These are phyloP conservation scores for Pseudotsuga menziesii DNA, from an alignment of 75 land plant genomes.

Conservation along the genomic window DNA sequence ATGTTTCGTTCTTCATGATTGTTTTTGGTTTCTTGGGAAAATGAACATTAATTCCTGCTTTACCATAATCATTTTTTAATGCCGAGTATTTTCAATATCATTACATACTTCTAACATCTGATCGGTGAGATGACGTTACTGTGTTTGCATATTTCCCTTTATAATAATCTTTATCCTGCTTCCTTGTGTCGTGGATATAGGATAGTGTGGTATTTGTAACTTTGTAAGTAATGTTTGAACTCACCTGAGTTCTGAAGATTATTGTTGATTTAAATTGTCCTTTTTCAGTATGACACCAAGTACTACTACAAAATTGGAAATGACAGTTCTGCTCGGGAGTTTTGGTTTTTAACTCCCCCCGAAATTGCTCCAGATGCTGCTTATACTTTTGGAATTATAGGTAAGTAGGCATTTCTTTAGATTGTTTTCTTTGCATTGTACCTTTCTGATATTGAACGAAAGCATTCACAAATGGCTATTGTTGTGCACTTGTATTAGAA, in stretches of 20 bases:
- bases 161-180: neutral
- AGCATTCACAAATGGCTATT: too few relatives aligned
- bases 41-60: too few relatives aligned
- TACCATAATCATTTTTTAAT: too few relatives aligned
- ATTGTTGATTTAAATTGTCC: neutral
- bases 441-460: too few relatives aligned
- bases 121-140: too few relatives aligned
- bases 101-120: too few relatives aligned
- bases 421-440: too few relatives aligned
- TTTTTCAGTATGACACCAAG: conserved; percentile 62
- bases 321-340: conserved; percentile 46
- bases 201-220: neutral
- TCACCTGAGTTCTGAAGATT: neutral
- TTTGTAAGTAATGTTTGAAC: neutral
- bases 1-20: too few relatives aligned
- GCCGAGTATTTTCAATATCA: too few relatives aligned
- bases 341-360: conserved; percentile 80
- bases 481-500: too few relatives aligned
- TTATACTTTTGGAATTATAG: conserved; percentile 86
- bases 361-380: conserved; percentile 66
- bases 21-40: too few relatives aligned
- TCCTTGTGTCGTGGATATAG: neutral
- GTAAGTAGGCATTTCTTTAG: conserved; percentile 24
- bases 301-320: conserved; percentile 76
- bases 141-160: neutral